Percentiles rank a stretch among this genome's conserved stretches.
phyloP scores from a whole-genome alignment of 805 yeast species.

The Candida golubevii region DNA sequence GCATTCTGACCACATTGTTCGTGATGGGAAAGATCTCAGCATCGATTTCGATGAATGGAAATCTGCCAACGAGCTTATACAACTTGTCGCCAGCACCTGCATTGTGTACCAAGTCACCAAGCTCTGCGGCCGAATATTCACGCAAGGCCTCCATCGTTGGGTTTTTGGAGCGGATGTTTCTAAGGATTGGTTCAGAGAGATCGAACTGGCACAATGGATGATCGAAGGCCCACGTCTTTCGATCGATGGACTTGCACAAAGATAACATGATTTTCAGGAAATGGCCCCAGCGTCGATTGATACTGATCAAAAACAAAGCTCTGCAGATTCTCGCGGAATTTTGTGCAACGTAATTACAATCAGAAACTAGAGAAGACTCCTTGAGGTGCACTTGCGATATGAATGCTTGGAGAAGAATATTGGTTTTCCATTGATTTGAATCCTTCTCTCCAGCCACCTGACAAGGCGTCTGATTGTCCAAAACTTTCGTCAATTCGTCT shows the following conservation, averaged over 20 bases:
- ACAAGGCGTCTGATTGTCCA: conserved; percentile 63
- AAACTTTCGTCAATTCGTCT: conserved; percentile 59
- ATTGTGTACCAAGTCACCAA: conserved; percentile 90
- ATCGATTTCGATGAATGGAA: conserved; percentile 72
- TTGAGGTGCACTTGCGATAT: conserved; percentile 69
- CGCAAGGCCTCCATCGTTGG: conserved; percentile 70
- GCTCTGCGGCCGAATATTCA: conserved; percentile 67
- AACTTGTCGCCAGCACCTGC: conserved; percentile 63
- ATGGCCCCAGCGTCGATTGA: conserved; percentile 88
- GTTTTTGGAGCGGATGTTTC: conserved; percentile 57
- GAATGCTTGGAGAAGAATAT: conserved; percentile 80
- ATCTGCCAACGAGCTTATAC: conserved; percentile 56
- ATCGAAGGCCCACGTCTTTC: conserved; percentile 80
- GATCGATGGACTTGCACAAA: conserved; percentile 82
- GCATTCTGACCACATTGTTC: conserved; percentile 76
- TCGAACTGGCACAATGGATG: conserved; percentile 91
- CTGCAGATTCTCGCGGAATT: conserved; percentile 91
- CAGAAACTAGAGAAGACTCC: conserved; percentile 82
- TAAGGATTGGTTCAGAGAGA: conserved; percentile 60
- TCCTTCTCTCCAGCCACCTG: conserved; percentile 77
- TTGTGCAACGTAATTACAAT: conserved; percentile 90
- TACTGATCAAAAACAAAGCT: conserved; percentile 81
- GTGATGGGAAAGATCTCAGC: conserved; percentile 90
- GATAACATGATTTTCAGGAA: conserved; percentile 71
- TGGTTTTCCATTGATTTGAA: conserved; percentile 80